Conservation (phyloP, 106 monocot species). For the Platanthera guangdongensis region DNA sequence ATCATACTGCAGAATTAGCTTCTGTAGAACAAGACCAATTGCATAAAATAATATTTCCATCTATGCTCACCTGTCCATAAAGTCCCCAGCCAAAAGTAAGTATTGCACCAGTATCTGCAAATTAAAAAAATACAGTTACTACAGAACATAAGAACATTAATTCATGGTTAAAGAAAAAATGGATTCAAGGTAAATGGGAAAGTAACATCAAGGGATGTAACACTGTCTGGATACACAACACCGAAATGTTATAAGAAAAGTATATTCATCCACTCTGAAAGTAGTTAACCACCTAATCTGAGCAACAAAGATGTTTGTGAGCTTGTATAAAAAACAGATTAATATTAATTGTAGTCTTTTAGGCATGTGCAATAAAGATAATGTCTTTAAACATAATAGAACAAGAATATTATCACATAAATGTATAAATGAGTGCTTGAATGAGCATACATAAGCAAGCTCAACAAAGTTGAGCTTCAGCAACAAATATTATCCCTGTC, state of each 20-base stretch:
- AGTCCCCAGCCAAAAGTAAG: constrained; percentile 99
- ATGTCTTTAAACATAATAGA: background rate
- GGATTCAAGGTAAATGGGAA: background rate
- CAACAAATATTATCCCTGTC: background rate
- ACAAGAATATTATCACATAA: background rate
- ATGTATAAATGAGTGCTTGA: background rate
- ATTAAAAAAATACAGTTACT: constrained; percentile 1
- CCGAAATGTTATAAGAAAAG: background rate
- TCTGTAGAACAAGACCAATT: background rate
- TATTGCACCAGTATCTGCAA: constrained; percentile 74
- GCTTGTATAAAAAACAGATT: background rate
- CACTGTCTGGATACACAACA: background rate
- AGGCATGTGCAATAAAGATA: background rate
- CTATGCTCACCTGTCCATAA: constrained; percentile 80
- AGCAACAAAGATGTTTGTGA: background rate
- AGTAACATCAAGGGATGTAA: background rate
- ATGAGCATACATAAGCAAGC: background rate
- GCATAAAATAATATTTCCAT: background rate
- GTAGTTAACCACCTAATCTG: background rate
- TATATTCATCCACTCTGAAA: background rate
- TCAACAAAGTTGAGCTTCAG: background rate
- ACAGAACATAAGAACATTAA: background rate
- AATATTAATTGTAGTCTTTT: no score
- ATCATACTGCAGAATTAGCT: background rate
- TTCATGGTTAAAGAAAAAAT: background rate